Conservation (phyloP, 805 yeast species). For the Torulaspora indica region DNA sequence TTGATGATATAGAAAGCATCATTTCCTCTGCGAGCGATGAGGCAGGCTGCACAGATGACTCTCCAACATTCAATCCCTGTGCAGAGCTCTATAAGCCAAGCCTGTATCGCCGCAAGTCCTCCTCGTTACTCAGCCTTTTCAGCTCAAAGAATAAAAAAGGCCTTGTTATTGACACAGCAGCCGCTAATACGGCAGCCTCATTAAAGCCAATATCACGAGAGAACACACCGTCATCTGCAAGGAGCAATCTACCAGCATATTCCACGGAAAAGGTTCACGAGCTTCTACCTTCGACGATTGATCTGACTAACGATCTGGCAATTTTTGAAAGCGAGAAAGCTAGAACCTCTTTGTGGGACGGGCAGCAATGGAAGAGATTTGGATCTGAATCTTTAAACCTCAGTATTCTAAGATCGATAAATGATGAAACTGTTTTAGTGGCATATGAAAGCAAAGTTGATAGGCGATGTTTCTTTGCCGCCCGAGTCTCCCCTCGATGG, state of each 20-base stretch:
- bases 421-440: constrained; percentile 14
- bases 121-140: constrained; percentile 31
- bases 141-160: constrained; percentile 20
- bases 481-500: constrained; percentile 22
- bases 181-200: constrained; percentile 1
- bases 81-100: constrained; percentile 22
- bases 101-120: constrained; percentile 21
- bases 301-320: constrained; percentile 7
- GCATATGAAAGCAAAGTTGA: constrained; percentile 12
- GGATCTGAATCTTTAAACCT: constrained; percentile 11
- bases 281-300: constrained; percentile 14
- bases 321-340: constrained; percentile 18
- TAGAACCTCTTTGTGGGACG: constrained; percentile 27
- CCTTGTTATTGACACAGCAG: constrained; percentile 12
- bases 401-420: constrained; percentile 6
- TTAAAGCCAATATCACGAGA: background rate
- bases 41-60: constrained; percentile 1
- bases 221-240: constrained; percentile 5
- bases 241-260: background rate
- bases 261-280: background rate
- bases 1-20: constrained; percentile 10
- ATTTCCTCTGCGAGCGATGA: constrained; percentile 1
- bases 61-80: constrained; percentile 19
- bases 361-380: constrained; percentile 23
- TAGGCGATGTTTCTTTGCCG: constrained; percentile 15